Evolutionary conservation across 331 rosid species (phyloP), one percentile per base, ranked within the genome.

Genomic region (Malus hybrid): DNA sequence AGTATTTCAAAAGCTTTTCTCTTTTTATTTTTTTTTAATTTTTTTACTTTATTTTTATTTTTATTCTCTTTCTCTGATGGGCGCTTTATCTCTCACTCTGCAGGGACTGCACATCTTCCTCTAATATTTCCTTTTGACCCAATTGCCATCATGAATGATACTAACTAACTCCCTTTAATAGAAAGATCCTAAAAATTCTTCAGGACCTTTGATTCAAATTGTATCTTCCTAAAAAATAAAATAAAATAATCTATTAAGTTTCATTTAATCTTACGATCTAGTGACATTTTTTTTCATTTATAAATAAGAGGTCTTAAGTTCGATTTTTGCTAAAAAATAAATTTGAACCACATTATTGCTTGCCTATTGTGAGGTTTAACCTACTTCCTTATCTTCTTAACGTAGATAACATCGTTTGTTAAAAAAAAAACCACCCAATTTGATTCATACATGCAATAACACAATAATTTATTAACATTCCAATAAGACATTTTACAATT

Each of bases 1-100:
- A 78, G 80, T 83, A 81, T 81, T 82, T 82, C 79, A 81, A 84
- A 87, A 83, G 90, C 88, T 86, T 61, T 59, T 60, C 20, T 27
- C 42, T 0, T 64, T 56, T 57, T 22, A 22, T 20, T 59, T 10
- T 10, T 42, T 42, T 7, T 10, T n/a, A n/a, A 4, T 10, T 42
- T 42, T 24, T 24, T 24, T 24, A 24, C 24, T 24, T 42, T 42
- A 0, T 39, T 39, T 24, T 42, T 42, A 0, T 39, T 39, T 59
- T 10, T 9, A n/a, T 22, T 22, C 8, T 83, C 90, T 76, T 59
- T 20, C 14, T 83, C 91, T 81, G 65, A 56, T 76, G 79, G 76
- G 66, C 80, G 73, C 85, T 60, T 73, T 76, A 59, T 68, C 71
- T 85, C 63, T 81, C 70, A 24, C 10, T 14, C 27, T 6, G 55